A percentile compares a stretch with the other conserved stretches of the same genome.
These are phyloP conservation scores for Achlya hypogyna DNA, from an alignment of 352 stramenopile genomes.

Conservation along the genomic window DNA sequence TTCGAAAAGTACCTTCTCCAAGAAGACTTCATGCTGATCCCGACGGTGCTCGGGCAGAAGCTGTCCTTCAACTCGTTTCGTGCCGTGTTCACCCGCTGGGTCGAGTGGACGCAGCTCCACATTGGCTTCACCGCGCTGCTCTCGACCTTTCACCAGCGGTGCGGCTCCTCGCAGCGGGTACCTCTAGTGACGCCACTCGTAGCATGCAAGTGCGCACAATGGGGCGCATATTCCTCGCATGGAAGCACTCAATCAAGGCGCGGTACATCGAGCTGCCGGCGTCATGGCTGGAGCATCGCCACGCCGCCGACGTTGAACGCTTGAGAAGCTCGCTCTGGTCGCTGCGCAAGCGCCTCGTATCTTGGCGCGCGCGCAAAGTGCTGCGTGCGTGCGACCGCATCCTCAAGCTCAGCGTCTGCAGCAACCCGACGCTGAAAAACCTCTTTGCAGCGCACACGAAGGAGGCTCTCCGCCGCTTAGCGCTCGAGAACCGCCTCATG, in stretches of 20 bases:
- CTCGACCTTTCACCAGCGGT: neutral
- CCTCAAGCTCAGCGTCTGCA: slow-evolving; percentile 18
- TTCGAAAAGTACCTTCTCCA: slow-evolving; percentile 18
- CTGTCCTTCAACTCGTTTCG: slow-evolving; percentile 30
- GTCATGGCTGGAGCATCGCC: neutral
- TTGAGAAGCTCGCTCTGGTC: slow-evolving; percentile 9
- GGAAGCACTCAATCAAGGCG: slow-evolving; percentile 34
- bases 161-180: too few relatives aligned
- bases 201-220: slow-evolving; percentile 30
- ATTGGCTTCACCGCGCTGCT: neutral
- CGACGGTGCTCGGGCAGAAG: slow-evolving; percentile 14
- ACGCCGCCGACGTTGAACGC: slow-evolving; percentile 12
- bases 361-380: slow-evolving; percentile 2
- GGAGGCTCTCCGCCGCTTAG: slow-evolving; percentile 43
- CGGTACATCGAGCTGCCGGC: slow-evolving; percentile 28
- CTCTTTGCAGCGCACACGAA: slow-evolving; percentile 53
- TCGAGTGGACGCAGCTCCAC: slow-evolving; percentile 41
- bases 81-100: slow-evolving; percentile 45
- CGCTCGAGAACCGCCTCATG: slow-evolving; percentile 65
- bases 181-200: too few relatives aligned
- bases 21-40: slow-evolving; percentile 19
- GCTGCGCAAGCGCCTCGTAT: slow-evolving; percentile 12
- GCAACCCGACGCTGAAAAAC: slow-evolving; percentile 57
- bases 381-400: slow-evolving; percentile 14
- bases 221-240: slow-evolving; percentile 32